Evolutionary conservation across 2,329 filamentous ascomycete genomes (phyloP).

Genomic region (Colletotrichum higginsianum): DNA sequence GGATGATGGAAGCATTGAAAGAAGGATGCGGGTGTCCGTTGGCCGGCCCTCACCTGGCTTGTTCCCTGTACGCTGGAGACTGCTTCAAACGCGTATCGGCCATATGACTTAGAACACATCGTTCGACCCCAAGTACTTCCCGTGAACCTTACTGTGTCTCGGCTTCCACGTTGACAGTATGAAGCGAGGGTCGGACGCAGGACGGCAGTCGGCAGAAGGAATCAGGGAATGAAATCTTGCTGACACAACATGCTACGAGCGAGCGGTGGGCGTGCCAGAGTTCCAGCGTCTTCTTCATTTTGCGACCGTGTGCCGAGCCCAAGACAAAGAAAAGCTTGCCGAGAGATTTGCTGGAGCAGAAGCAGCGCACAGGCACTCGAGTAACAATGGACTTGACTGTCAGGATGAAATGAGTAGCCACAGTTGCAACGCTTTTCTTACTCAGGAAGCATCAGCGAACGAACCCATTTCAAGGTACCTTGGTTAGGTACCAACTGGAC

Average conservation of each 20-base stretch:
- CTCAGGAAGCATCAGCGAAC: neutral
- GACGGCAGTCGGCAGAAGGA: slow-evolving; percentile 21
- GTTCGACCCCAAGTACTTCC: slow-evolving; percentile 8
- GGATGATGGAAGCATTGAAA: slow-evolving; percentile 37
- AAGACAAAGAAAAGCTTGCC: slow-evolving; percentile 26
- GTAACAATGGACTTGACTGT: neutral
- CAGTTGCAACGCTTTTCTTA: neutral
- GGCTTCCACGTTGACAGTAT: slow-evolving; percentile 11
- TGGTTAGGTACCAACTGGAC: too few relatives aligned
- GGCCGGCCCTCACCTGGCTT: slow-evolving; percentile 22
- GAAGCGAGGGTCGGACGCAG: slow-evolving; percentile 3
- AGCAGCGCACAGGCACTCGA: slow-evolving; percentile 15
- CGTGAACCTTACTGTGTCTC: slow-evolving; percentile 15
- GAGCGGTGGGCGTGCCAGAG: slow-evolving; percentile 19
- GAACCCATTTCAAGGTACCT: neutral
- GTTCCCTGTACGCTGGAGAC: slow-evolving; percentile 25
- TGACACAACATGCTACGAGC: slow-evolving; percentile 16
- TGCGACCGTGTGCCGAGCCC: slow-evolving; percentile 18
- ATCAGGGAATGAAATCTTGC: slow-evolving; percentile 21
- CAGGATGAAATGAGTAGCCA: too few relatives aligned
- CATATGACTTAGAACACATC: slow-evolving; percentile 20
- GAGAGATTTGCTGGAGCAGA: slow-evolving; percentile 16
- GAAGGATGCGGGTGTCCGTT: slow-evolving; percentile 27
- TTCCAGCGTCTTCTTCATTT: slow-evolving; percentile 4
- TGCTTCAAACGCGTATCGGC: slow-evolving; percentile 36